Evolutionary conservation across 2,329 filamentous ascomycete genomes (phyloP).

Genomic region (Whalleya microplaca): DNA sequence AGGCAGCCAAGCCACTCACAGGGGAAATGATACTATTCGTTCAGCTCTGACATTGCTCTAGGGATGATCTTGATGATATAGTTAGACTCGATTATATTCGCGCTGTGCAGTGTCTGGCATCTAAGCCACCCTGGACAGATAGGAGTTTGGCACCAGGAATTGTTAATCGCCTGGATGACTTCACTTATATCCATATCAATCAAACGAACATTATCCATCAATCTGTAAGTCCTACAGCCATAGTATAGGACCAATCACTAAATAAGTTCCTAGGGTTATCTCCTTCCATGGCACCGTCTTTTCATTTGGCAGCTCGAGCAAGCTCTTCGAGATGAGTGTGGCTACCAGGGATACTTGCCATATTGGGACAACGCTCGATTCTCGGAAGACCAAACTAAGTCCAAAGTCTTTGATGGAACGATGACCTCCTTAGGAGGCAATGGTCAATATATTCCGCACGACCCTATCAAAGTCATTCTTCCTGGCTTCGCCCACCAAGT

Average conservation of each 20-base stretch:
- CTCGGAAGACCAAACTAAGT: constrained; percentile 20
- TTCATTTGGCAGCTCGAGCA: constrained; percentile 29
- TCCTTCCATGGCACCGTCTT: constrained; percentile 28
- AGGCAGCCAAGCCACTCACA: not conserved
- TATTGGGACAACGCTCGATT: constrained; percentile 27
- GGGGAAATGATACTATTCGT: not conserved
- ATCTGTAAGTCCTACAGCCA: constrained; percentile 11
- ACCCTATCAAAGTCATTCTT: constrained; percentile 5
- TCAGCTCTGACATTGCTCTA: constrained; percentile 1
- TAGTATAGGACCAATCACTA: not conserved
- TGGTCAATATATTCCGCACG: constrained; percentile 13
- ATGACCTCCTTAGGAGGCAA: constrained; percentile 26
- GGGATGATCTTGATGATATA: constrained; percentile 21
- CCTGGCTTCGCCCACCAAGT: constrained; percentile 21
- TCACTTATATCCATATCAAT: constrained; percentile 29
- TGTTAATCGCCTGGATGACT: constrained; percentile 27
- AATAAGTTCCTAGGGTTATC: constrained; percentile 19
- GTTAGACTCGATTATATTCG: constrained; percentile 24
- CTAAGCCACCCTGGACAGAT: constrained; percentile 19
- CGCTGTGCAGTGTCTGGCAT: constrained; percentile 25
- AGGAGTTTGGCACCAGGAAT: constrained; percentile 17
- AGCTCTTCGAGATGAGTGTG: constrained; percentile 27
- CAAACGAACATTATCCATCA: constrained; percentile 29
- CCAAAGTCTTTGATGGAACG: constrained; percentile 22
- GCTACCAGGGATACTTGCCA: constrained; percentile 24